Percentiles rank a stretch among this genome's conserved stretches.
Evolutionary conservation across 495 filamentous ascomycete species (phyloP).

Genomic region (Penicillium cinerascens): DNA sequence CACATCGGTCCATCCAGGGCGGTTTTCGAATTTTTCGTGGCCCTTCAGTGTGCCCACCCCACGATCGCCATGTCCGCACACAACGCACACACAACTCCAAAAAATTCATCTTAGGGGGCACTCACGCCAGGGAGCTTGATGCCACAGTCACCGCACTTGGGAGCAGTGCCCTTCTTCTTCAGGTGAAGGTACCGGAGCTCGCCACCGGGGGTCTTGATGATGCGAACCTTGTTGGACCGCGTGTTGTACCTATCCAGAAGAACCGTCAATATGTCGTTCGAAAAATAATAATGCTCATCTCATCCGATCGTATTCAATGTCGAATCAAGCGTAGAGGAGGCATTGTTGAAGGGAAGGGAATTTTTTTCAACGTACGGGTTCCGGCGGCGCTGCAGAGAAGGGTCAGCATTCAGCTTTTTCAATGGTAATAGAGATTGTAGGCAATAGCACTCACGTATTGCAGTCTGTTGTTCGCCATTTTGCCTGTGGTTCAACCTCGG

Average conservation of each 20-base stretch:
- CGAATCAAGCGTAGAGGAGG: slow-evolving; percentile 15
- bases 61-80: slow-evolving; percentile 15
- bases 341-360: slow-evolving; percentile 14
- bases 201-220: slow-evolving; percentile 95
- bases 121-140: slow-evolving; percentile 92
- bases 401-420: slow-evolving; percentile 20
- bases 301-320: slow-evolving; percentile 18
- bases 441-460: slow-evolving; percentile 59
- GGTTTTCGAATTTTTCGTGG: slow-evolving; percentile 11
- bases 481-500: slow-evolving; percentile 49
- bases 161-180: slow-evolving; percentile 95
- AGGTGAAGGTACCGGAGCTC: slow-evolving; percentile 93
- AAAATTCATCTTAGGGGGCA: slow-evolving; percentile 35
- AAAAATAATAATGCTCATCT: slow-evolving; percentile 1
- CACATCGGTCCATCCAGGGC: slow-evolving; percentile 5
- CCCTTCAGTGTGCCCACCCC: slow-evolving; percentile 10
- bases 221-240: slow-evolving; percentile 90
- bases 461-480: slow-evolving; percentile 68
- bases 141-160: slow-evolving; percentile 98
- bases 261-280: slow-evolving; percentile 35
- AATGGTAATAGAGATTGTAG: background rate
- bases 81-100: slow-evolving; percentile 14
- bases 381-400: slow-evolving; percentile 64
- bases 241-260: slow-evolving; percentile 77
- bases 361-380: slow-evolving; percentile 71